Evolutionary conservation across 371 early-diverging fungal species (phyloP), one percentile per base, ranked within the genome.

Genomic region (Haplosporangium sp.): DNA sequence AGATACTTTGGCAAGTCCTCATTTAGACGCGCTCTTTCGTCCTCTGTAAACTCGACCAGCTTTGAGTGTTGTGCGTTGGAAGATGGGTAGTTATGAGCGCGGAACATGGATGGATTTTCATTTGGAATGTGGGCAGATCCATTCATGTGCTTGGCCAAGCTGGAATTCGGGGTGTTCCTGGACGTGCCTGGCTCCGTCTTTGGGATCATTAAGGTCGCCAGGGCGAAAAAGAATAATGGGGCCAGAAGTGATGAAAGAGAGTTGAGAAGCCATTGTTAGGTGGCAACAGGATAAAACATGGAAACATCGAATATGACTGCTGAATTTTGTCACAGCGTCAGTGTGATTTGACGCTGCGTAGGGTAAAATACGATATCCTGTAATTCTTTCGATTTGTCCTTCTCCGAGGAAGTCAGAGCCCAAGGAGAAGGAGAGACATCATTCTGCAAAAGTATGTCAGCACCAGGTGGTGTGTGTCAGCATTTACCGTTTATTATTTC

Each of bases 1-100:
- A 94, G 87, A 46, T 81, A 82, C 52, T 83, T 81, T 29, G 82
- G 67, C n/a, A 89, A 82, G 45, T 73, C 71, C 0, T 42, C 16
- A 23, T 77, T 67, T 45, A 86, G 83, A 11, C 64, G 69, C 1
- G 47, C 40, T 10, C 53, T 58, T 54, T 84, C 84, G 10, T 74
- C 81, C 0, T 55, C 37, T 13, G 62, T 63, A 21, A 80, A 86
- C 5, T 69, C 61, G 18, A 59, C 37, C 14, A 18, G 37, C 21
- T 16, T 67, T 29, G 57, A 37, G 20, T 55, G 56, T 36, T 52
- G 63, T 55, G 61, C 21, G 12, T 42, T 16, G 8, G 52, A 50
- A 29, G 43, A 6, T 43, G 21, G 55, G 16, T 38, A 38, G 1
- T 40, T 42, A 38, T 38, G 18, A 29, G 61, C n/a, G 54, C 18